Percentiles rank a stretch among this genome's conserved stretches.
These are phyloP conservation scores for Penicillium macrosclerotiorum DNA, from an alignment of 495 filamentous ascomycete species.

Conservation along the genomic window DNA sequence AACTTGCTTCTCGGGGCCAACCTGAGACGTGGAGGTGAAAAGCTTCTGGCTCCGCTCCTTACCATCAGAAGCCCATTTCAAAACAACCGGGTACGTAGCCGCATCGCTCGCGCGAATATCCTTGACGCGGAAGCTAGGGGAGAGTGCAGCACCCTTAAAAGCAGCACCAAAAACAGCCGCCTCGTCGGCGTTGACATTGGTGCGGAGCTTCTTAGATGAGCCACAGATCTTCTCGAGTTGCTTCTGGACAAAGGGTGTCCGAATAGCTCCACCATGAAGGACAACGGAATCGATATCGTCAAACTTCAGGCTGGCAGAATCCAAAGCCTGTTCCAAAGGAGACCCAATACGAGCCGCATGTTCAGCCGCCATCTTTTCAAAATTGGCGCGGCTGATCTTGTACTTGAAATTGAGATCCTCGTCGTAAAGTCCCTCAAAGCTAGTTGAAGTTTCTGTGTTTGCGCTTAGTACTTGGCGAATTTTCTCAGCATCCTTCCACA, in stretches of 20 bases:
- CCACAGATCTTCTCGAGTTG: slow-evolving; percentile 76
- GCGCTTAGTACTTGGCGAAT: slow-evolving; percentile 89
- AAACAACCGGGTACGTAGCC: slow-evolving; percentile 66
- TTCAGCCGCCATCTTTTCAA: slow-evolving; percentile 75
- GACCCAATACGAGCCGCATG: slow-evolving; percentile 65
- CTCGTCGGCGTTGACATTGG: slow-evolving; percentile 97
- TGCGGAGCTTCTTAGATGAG: slow-evolving; percentile 72
- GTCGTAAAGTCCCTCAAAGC: slow-evolving; percentile 79
- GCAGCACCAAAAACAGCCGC: slow-evolving; percentile 95
- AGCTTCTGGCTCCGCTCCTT: slow-evolving; percentile 71
- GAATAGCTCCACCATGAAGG: slow-evolving; percentile 84
- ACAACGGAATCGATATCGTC: slow-evolving; percentile 86
- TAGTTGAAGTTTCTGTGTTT: slow-evolving; percentile 75
- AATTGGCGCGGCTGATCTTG: slow-evolving; percentile 76
- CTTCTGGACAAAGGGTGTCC: slow-evolving; percentile 93
- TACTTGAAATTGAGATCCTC: slow-evolving; percentile 92
- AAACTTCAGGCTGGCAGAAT: slow-evolving; percentile 66
- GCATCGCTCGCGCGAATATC: slow-evolving; percentile 81
- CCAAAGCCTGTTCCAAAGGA: slow-evolving; percentile 73
- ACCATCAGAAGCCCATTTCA: slow-evolving; percentile 61
- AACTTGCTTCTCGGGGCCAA: slow-evolving; percentile 82
- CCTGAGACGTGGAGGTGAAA: slow-evolving; percentile 73
- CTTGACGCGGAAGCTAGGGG: slow-evolving; percentile 94
- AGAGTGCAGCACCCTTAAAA: slow-evolving; percentile 88
- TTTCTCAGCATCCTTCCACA: slow-evolving; percentile 89